Base-by-base conservation (phyloP, 225 moss, liverwort and hornwort genomes). In the Pleurozium schreberi region DNA sequence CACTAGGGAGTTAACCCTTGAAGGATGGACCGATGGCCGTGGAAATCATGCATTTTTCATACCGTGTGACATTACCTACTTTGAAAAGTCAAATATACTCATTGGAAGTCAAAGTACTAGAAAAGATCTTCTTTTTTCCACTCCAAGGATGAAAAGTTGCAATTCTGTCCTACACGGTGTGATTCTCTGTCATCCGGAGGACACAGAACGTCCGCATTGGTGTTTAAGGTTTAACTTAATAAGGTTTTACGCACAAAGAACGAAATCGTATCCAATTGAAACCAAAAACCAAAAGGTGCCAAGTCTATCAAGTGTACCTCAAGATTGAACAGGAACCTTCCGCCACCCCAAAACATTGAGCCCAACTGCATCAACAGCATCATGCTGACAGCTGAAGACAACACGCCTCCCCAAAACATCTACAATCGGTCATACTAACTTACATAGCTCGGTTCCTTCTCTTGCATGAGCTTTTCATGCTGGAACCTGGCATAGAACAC, bases 401-500 rank as follows among this genome's bases (percentile, higher is more conserved):
- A 79, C 47, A 91, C 42, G 22, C 89, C 86, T 78, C 89, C 83
- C 71, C 86, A 34, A 79, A 86, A 89, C 27, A 73, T 71, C 84
- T 88, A 80, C 52, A n/a, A 58, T 49, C 30, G 69, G 14, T 71
- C 83, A 62, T 50, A 83, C 86, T 84, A 89, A 59, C 68, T 58
- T 79, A 74, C 84, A 75, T 20, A 81, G 50, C 55, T 90, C 26
- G 86, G 75, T 63, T 61, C 57, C 85, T 91, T 89, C 45, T 74
- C 75, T 50, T 21, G 66, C 67, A 89, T 30, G 73, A 87, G 50
- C 33, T 89, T 89, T n/a, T 92, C 87, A 87, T 90, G 83, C 67
- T 92, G 87, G 89, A 93, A 92, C 91, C 70, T 90, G 55, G 84
- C 89, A 70, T 91, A 92, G 77, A 96, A 96, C 8, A 87, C 91